phyloP scores from a whole-genome alignment of 1,139 yeast species.

The Zhuliangozyma blackwelliae region DNA sequence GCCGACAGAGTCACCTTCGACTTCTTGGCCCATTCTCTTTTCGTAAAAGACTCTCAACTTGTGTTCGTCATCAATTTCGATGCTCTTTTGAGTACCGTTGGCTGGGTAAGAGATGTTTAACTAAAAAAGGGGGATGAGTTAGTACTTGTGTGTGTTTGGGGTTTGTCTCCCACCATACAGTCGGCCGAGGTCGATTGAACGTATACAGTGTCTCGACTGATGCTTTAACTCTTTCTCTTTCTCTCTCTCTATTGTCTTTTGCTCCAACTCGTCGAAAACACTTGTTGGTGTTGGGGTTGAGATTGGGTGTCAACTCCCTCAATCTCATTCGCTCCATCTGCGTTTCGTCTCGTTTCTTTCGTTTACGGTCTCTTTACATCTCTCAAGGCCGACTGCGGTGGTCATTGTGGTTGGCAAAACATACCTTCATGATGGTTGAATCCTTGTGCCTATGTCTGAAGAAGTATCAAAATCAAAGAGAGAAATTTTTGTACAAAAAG shows the following conservation, averaged over 20 bases:
- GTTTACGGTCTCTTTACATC: too few species aligned
- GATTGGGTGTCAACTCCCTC: too few species aligned
- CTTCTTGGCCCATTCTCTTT: slow-evolving; percentile 99
- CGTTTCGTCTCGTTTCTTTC: too few species aligned
- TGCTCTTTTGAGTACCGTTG: slow-evolving; percentile 98
- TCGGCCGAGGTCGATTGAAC: too few species aligned
- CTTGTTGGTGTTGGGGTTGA: too few species aligned
- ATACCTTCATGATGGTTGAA: slow-evolving; percentile 10
- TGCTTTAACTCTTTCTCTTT: too few species aligned
- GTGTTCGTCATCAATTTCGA: slow-evolving; percentile 99
- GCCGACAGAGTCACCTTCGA: slow-evolving; percentile 96
- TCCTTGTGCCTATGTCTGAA: slow-evolving; percentile 5
- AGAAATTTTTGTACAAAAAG: slow-evolving; percentile 4
- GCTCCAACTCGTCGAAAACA: too few species aligned
- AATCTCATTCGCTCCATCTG: too few species aligned
- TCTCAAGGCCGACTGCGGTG: too few species aligned
- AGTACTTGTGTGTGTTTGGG: slow-evolving; percentile 6
- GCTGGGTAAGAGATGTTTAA: slow-evolving; percentile 99
- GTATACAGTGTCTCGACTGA: too few species aligned
- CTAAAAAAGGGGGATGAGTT: slow-evolving; percentile 38
- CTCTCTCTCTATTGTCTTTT: too few species aligned
- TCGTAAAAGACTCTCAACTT: slow-evolving; percentile 98
- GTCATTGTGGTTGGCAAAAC: neutral
- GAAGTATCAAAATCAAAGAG: slow-evolving; percentile 6
- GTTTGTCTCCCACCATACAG: too few species aligned